Conservation (phyloP, 2,329 filamentous ascomycete genomes). For the Massarina eburnea region DNA sequence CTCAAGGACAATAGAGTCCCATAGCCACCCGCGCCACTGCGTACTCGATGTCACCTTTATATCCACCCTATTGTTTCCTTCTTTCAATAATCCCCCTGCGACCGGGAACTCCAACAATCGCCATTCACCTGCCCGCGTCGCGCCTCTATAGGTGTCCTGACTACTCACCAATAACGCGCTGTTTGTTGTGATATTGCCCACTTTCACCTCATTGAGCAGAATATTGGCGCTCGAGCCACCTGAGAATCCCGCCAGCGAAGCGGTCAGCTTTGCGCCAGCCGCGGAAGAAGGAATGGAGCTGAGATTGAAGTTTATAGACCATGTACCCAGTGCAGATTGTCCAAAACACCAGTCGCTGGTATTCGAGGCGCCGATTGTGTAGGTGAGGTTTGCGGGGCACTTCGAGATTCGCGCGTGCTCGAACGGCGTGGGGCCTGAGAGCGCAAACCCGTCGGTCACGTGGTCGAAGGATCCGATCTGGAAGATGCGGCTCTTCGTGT, state of each 20-base stretch:
- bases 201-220: slow-evolving; percentile 44
- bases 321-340: slow-evolving; percentile 43
- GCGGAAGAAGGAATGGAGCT: slow-evolving; percentile 5
- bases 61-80: slow-evolving; percentile 41
- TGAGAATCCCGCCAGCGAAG: slow-evolving; percentile 51
- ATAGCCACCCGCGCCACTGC: slow-evolving; percentile 47
- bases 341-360: slow-evolving; percentile 53
- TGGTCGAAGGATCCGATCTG: slow-evolving; percentile 54
- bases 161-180: slow-evolving; percentile 43
- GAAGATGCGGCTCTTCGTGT: slow-evolving; percentile 46
- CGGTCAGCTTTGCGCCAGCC: slow-evolving; percentile 41
- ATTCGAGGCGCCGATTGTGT: slow-evolving; percentile 42
- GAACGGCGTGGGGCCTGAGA: slow-evolving; percentile 47
- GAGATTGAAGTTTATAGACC: slow-evolving; percentile 39
- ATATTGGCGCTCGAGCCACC: slow-evolving; percentile 45
- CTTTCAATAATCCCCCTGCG: slow-evolving; percentile 26
- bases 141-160: slow-evolving; percentile 52
- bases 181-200: slow-evolving; percentile 46
- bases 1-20: slow-evolving; percentile 47
- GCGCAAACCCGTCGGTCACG: slow-evolving; percentile 47
- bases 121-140: slow-evolving; percentile 53
- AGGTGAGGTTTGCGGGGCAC: slow-evolving; percentile 51
- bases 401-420: slow-evolving; percentile 49
- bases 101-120: slow-evolving; percentile 48
- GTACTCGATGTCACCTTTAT: slow-evolving; percentile 41